A percentile compares a stretch with the other conserved stretches of the same genome.
Conservation (phyloP, 2,329 filamentous ascomycete species). For the Chalaropsis thielavioides region DNA sequence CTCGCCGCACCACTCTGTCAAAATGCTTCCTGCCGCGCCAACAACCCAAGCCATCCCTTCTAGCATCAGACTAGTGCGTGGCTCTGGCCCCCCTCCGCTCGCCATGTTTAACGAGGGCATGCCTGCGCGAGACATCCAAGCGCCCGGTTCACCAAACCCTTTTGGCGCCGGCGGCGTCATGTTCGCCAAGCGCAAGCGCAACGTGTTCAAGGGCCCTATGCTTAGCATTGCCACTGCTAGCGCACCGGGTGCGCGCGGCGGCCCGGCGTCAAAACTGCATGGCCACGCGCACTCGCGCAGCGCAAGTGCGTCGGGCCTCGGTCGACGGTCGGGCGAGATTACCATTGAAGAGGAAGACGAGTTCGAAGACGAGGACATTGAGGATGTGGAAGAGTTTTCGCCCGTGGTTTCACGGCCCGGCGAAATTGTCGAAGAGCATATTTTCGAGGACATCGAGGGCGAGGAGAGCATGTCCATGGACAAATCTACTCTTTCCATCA, state of each 20-base stretch:
- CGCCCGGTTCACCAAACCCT: constrained; percentile 42
- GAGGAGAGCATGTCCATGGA: constrained; percentile 11
- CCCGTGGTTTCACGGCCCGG: constrained; percentile 11
- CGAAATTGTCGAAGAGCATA: constrained; percentile 16
- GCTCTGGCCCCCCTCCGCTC: constrained; percentile 35
- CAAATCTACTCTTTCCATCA: constrained; percentile 8
- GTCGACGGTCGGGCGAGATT: constrained; percentile 57
- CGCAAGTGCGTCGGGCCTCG: constrained; percentile 48
- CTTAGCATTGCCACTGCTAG: constrained; percentile 32
- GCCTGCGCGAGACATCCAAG: constrained; percentile 28
- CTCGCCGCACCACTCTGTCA: constrained; percentile 79
- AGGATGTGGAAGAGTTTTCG: constrained; percentile 27
- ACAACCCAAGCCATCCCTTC: constrained; percentile 62
- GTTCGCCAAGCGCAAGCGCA: constrained; percentile 70
- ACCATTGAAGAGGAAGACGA: constrained; percentile 56
- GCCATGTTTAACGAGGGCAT: constrained; percentile 45
- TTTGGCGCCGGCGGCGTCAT: constrained; percentile 45
- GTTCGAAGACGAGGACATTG: constrained; percentile 34
- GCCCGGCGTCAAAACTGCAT: constrained; percentile 25
- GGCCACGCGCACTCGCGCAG: constrained; percentile 37
- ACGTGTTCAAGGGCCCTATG: constrained; percentile 68
- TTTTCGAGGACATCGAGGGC: constrained; percentile 20
- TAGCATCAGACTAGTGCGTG: constrained; percentile 70
- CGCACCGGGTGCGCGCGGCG: constrained; percentile 22
- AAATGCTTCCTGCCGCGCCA: constrained; percentile 85